Evolutionary conservation across 2,329 filamentous ascomycete species (phyloP).

Genomic region (Juglanconis oblonga): DNA sequence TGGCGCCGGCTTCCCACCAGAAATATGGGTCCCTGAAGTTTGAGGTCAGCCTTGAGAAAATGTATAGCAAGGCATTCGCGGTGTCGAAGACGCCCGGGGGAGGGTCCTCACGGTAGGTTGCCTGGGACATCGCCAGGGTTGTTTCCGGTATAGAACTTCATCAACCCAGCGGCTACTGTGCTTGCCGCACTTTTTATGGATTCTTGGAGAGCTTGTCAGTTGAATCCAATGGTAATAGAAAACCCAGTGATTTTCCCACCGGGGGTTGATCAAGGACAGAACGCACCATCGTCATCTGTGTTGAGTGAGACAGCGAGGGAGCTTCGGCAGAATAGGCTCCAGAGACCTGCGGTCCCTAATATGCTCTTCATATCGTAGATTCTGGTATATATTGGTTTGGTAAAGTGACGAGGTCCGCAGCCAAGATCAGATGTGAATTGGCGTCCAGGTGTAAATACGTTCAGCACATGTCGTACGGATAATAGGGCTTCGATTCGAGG

Average conservation of each 20-base stretch:
- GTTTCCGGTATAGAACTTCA: constrained; percentile 54
- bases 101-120: constrained; percentile 42
- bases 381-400: neutral
- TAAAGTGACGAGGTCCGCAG: neutral
- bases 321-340: constrained; percentile 21
- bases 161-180: constrained; percentile 45
- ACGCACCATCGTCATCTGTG: constrained; percentile 23
- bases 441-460: neutral
- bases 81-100: neutral
- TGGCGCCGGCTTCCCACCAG: constrained; percentile 68
- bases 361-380: constrained; percentile 21
- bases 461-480: neutral
- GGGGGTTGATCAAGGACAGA: neutral
- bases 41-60: constrained; percentile 31
- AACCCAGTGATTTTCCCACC: too few relatives aligned
- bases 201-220: constrained; percentile 38
- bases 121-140: constrained; percentile 57
- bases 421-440: neutral
- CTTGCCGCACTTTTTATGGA: constrained; percentile 48
- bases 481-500: neutral
- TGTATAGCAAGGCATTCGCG: too few relatives aligned
- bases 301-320: constrained; percentile 21
- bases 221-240: constrained; percentile 1
- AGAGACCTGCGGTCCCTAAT: constrained; percentile 14
- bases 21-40: constrained; percentile 35